Base-by-base conservation (phyloP, 2,329 filamentous ascomycete species). In the Stagonosporopsis chrysanthemi region DNA sequence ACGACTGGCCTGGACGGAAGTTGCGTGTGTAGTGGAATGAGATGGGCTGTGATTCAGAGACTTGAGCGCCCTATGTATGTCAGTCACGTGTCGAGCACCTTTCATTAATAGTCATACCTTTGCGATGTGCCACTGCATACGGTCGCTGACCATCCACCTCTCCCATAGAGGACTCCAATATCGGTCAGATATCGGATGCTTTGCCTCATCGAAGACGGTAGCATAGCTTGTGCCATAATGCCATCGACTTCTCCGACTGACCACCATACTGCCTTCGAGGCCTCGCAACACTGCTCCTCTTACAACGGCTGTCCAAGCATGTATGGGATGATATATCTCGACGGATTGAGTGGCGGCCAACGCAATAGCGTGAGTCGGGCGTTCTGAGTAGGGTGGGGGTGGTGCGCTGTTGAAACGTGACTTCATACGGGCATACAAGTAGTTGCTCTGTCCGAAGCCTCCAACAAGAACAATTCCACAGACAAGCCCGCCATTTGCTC, bases 11-110 rank as follows among this genome's bases (percentile, higher is more conserved):
- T 0, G 90, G 89, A 1, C 90, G 86, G 78, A 94, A 94, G 75
- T 93, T 94, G 60, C 90, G 88, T 3, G 90, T 93, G 77, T 93
- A 94, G 79, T 93, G 90, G 77, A 94, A 93, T 2, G 89, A 89
- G 56, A 93, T 88, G 0, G 90, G 90, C 1, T 85, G 82, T 0
- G 86, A 80, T n/a, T 90, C 88, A 7, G 89, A 92, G 35, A 93
- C 84, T 35, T 89, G 85, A 65, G 91, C 89, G 56, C 89, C 90
- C 87, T 90, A 35, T 14, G 12, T 1, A 38, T 11, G 31, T 38
- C 8, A 44, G 26, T 12, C 4, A 31, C 11, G 2, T n/a, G 9
- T 22, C 26, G 15, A n/a, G 28, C 5, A 0, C 7, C 6, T 17
- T 3, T 33, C 14, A 2, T 1, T 8, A 4, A 17, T 26, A 31